These are phyloP conservation scores for Ulota crispa DNA, from an alignment of 225 moss, liverwort and hornwort species.

Conservation along the genomic window DNA sequence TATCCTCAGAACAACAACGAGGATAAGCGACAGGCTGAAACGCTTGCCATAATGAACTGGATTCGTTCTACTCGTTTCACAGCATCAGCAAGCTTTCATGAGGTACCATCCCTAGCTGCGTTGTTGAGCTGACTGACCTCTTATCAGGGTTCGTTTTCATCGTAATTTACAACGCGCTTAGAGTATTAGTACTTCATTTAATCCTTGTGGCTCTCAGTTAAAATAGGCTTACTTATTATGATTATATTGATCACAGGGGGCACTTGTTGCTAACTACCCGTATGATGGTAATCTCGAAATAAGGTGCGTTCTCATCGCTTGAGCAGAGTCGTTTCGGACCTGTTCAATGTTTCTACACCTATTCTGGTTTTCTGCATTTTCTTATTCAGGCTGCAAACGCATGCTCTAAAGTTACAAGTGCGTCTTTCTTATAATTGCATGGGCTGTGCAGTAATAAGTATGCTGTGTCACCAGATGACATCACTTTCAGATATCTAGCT, in stretches of 20 bases:
- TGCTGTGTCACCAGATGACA: slow-evolving; percentile 77
- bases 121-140: not conserved
- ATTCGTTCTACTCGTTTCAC: slow-evolving; percentile 60
- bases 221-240: not conserved
- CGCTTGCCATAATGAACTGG: slow-evolving; percentile 76
- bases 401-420: not conserved
- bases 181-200: not conserved
- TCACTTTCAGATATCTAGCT: slow-evolving; percentile 68
- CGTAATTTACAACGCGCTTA: not conserved
- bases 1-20: slow-evolving; percentile 62
- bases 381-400: not conserved
- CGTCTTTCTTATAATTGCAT: slow-evolving; percentile 9
- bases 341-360: not conserved
- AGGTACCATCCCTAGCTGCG: slow-evolving; percentile 43
- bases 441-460: slow-evolving; percentile 64
- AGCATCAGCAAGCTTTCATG: slow-evolving; percentile 90
- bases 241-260: slow-evolving; percentile 55
- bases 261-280: slow-evolving; percentile 84
- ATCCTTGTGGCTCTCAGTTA: not conserved
- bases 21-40: slow-evolving; percentile 73
- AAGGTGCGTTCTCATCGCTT: slow-evolving; percentile 50
- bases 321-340: not conserved
- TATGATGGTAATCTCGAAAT: slow-evolving; percentile 73
- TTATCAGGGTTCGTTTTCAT: slow-evolving; percentile 6
- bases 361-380: slow-evolving; percentile 1